Conservation (phyloP, 2,329 filamentous ascomycete species). For the Fusarium vanettenii region DNA sequence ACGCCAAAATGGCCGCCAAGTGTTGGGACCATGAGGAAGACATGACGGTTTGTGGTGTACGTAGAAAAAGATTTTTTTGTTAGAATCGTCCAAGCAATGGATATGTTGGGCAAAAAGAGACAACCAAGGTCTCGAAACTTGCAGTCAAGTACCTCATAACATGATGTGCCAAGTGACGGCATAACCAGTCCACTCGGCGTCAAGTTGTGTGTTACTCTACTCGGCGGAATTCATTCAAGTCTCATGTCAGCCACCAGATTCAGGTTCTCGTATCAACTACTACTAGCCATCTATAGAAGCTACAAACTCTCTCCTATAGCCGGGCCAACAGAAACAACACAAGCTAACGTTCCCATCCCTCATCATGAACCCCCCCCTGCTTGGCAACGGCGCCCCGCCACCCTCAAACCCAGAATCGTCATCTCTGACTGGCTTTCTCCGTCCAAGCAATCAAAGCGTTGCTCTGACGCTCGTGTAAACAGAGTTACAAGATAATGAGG, state of each 20-base stretch:
- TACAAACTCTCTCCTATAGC: background rate
- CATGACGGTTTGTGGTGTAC: background rate
- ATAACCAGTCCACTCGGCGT: background rate
- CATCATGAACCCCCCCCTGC: background rate
- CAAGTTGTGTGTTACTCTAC: background rate
- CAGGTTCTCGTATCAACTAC: background rate
- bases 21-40: background rate
- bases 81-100: background rate
- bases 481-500: background rate
- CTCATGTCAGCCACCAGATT: background rate
- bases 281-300: background rate
- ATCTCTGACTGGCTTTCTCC: background rate
- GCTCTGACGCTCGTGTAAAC: conserved; percentile 25
- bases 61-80: background rate
- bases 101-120: background rate
- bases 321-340: background rate
- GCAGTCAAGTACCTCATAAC: background rate
- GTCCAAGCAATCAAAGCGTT: background rate
- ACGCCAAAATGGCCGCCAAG: background rate
- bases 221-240: background rate
- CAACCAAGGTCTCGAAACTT: background rate
- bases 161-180: background rate
- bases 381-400: conserved; percentile 17
- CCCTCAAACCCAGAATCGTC: conserved; percentile 7
- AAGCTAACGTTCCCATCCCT: background rate